Evolutionary conservation across 164 flowering plant genomes (phyloP).

Genomic region (Kalanchoe fedtschenkoi): DNA sequence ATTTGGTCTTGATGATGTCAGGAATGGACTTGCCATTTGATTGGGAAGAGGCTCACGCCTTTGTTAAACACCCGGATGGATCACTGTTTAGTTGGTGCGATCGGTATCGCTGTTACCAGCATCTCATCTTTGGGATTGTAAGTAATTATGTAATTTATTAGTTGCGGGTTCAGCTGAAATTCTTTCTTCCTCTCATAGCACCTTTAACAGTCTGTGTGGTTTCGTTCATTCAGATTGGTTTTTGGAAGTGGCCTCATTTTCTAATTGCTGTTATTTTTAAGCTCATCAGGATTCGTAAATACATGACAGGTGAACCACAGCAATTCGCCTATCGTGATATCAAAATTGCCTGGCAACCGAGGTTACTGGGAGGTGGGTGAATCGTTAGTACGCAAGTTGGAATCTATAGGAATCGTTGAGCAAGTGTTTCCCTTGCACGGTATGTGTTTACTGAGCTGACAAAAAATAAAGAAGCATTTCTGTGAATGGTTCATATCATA

Average conservation of each 20-base stretch:
- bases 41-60: constrained; percentile 77
- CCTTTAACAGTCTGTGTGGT: no score
- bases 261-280: background rate
- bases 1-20: constrained; percentile 16
- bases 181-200: background rate
- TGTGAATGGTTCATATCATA: background rate
- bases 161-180: no score
- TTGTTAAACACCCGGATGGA: constrained; percentile 76
- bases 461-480: background rate
- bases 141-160: constrained; percentile 16
- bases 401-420: constrained; percentile 51
- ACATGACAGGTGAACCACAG: constrained; percentile 44
- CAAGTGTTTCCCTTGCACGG: constrained; percentile 88
- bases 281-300: background rate
- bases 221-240: background rate
- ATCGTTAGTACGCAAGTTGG: constrained; percentile 44
- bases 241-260: background rate
- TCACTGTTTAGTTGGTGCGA: constrained; percentile 93
- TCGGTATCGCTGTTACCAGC: constrained; percentile 63
- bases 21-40: constrained; percentile 89
- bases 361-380: constrained; percentile 56
- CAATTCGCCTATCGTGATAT: constrained; percentile 17
- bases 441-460: constrained; percentile 16
- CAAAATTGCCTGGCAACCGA: constrained; percentile 29
- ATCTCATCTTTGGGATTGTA: constrained; percentile 71